A percentile compares a stretch with the other conserved stretches of the same genome.
Conservation (phyloP, 108 stramenopile genomes). For the Chaetoceros muelleri region DNA sequence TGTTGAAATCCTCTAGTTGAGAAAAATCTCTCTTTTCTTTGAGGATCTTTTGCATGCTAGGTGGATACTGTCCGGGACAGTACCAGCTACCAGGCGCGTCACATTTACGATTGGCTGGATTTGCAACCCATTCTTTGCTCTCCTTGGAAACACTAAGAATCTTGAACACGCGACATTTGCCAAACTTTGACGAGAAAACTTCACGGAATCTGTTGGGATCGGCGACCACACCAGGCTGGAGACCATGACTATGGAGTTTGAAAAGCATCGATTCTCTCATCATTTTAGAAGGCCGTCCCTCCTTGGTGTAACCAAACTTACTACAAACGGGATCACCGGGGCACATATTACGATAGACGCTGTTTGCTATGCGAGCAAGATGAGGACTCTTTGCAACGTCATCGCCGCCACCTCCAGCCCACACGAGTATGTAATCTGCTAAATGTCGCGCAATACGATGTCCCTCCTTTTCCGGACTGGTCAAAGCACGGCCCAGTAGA, state of each 20-base stretch:
- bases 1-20: conserved; percentile 89
- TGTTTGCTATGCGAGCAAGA: conserved; percentile 93
- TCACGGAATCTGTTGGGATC: conserved; percentile 67
- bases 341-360: conserved; percentile 88
- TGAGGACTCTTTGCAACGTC: conserved; percentile 97
- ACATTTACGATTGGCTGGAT: conserved; percentile 62
- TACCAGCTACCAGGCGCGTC: conserved; percentile 84
- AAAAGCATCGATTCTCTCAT: conserved; percentile 80
- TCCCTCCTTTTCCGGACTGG: conserved; percentile 85
- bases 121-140: conserved; percentile 76
- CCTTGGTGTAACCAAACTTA: conserved; percentile 38
- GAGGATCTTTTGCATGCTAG: conserved; percentile 74
- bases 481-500: conserved; percentile 84
- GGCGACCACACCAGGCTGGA: conserved; percentile 61
- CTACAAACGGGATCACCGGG: conserved; percentile 84
- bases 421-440: conserved; percentile 94
- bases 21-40: conserved; percentile 74
- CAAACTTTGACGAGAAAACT: conserved; percentile 87
- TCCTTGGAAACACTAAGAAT: conserved; percentile 79
- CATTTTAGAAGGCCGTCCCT: conserved; percentile 48
- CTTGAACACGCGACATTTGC: conserved; percentile 95
- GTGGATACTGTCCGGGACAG: conserved; percentile 87
- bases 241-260: conserved; percentile 78
- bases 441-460: conserved; percentile 90
- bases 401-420: conserved; percentile 94